Base-by-base conservation (phyloP, 2,329 filamentous ascomycete species). In the Thelonectria rubi region DNA sequence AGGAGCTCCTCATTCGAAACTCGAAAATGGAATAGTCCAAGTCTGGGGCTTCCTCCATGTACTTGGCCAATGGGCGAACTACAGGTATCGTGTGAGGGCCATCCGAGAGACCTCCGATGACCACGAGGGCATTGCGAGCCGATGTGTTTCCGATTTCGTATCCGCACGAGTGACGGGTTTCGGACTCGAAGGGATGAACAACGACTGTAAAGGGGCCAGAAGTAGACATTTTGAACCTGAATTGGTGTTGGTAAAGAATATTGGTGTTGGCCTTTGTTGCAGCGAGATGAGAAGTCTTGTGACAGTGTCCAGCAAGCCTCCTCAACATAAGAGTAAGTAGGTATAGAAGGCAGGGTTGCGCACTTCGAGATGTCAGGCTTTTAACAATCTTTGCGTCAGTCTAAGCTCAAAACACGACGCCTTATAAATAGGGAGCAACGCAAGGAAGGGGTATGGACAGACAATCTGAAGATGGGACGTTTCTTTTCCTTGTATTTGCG, bases 81-180 rank as follows among this genome's bases (percentile, higher is more conserved):
- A 90, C 91, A 1, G 82, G 78, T 9, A 90, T 82, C 0, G 87
- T 88, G 64, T 90, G 85, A 60, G 90, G 85, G 2, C 89, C 89
- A 74, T 92, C 91, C 39, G 83, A 84, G 15, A 93, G 83, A 37
- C 91, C 91, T 63, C 88, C 89, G 64, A 92, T 83, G 77, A 90
- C 91, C 62, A 93, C 75, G 55, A 93, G 75, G 3, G 87, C 88
- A 75, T 91, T 87, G 51, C 74, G 78, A 59, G 79, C 75, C 42
- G 75, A 69, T 11, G 67, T 43, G 15, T 74, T 72, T 21, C 82
- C 82, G 17, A 77, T 69, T 68, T 85, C 83, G 65, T 85, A 85
- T 32, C 82, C 82, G 59, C 77, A 79, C 7, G 79, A 76, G 50
- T 76, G 70, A 8, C 74, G 65, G 14, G 74, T 78, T 5, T 77